A percentile compares a stretch with the other conserved stretches of the same genome.
Evolutionary conservation across 768 basidiomycete genomes (phyloP).

Genomic region (Psilocybe azurescens): DNA sequence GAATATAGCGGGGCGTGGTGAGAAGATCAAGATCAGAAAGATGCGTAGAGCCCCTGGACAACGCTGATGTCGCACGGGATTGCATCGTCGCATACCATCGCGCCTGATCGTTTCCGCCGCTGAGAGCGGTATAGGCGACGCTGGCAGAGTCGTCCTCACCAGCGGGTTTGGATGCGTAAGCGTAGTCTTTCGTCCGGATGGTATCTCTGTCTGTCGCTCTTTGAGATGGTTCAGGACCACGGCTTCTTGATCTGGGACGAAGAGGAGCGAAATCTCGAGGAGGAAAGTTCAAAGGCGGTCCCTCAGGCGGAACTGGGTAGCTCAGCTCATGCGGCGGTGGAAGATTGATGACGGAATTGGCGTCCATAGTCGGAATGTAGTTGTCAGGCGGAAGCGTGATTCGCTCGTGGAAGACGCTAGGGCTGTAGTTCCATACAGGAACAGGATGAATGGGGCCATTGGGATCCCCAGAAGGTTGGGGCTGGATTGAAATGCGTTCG

Average conservation of each 20-base stretch:
- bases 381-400: conserved; percentile 49
- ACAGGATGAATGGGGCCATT: conserved; percentile 24
- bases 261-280: conserved; percentile 1
- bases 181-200: conserved; percentile 2
- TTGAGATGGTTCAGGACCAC: background rate
- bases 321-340: conserved; percentile 57
- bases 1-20: conserved; percentile 22
- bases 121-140: conserved; percentile 9
- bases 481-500: background rate
- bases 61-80: conserved; percentile 25
- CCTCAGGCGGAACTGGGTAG: conserved; percentile 25
- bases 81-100: conserved; percentile 9
- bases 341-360: conserved; percentile 44
- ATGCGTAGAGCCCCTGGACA: conserved; percentile 38
- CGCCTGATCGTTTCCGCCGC: background rate
- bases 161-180: background rate
- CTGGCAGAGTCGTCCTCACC: background rate
- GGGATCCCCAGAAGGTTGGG: conserved; percentile 4
- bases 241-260: conserved; percentile 11
- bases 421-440: conserved; percentile 22
- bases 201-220: background rate
- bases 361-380: conserved; percentile 51
- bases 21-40: conserved; percentile 45
- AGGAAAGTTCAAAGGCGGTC: background rate
- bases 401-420: conserved; percentile 28